These are phyloP conservation scores for Trichothecium roseum DNA, from an alignment of 2,329 filamentous ascomycete species.

Conservation along the genomic window DNA sequence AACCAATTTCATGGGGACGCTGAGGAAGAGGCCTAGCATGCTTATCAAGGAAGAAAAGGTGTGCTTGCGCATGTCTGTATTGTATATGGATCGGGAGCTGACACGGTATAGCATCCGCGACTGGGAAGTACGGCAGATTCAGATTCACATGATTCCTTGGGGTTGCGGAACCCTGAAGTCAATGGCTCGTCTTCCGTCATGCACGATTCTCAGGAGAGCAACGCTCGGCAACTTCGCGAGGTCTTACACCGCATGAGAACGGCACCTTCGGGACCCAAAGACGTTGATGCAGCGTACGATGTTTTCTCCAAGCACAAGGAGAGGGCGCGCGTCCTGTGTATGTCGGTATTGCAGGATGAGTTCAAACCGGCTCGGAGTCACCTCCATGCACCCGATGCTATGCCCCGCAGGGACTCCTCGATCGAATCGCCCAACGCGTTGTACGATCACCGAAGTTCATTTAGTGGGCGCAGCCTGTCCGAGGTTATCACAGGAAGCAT, in stretches of 20 bases:
- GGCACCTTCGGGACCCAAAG: slow-evolving; percentile 18
- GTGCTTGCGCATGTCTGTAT: background rate
- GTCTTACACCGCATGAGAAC: slow-evolving; percentile 24
- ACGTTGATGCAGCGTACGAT: slow-evolving; percentile 33
- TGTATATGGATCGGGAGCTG: no score
- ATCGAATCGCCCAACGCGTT: slow-evolving; percentile 18
- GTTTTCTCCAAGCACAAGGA: slow-evolving; percentile 31
- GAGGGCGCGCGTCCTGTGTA: slow-evolving; percentile 28
- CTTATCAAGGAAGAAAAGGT: slow-evolving; percentile 1
- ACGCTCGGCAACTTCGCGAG: slow-evolving; percentile 22
- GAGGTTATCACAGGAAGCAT: slow-evolving; percentile 19
- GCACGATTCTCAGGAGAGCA: slow-evolving; percentile 19
- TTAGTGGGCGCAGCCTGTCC: slow-evolving; percentile 23
- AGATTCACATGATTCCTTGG: slow-evolving; percentile 17
- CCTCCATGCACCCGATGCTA: slow-evolving; percentile 10
- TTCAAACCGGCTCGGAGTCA: slow-evolving; percentile 14
- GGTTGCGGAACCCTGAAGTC: slow-evolving; percentile 12
- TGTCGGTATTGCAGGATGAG: slow-evolving; percentile 28
- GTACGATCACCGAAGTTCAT: slow-evolving; percentile 25
- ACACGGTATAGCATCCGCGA: no score
- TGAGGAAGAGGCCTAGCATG: slow-evolving; percentile 1
- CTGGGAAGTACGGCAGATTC: slow-evolving; percentile 7
- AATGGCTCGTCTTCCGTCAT: slow-evolving; percentile 10
- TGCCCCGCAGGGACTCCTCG: slow-evolving; percentile 16
- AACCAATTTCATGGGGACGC: background rate